These are phyloP conservation scores for Camellia granthamiana DNA, from an alignment of 148 eudicot species.

Conservation along the genomic window DNA sequence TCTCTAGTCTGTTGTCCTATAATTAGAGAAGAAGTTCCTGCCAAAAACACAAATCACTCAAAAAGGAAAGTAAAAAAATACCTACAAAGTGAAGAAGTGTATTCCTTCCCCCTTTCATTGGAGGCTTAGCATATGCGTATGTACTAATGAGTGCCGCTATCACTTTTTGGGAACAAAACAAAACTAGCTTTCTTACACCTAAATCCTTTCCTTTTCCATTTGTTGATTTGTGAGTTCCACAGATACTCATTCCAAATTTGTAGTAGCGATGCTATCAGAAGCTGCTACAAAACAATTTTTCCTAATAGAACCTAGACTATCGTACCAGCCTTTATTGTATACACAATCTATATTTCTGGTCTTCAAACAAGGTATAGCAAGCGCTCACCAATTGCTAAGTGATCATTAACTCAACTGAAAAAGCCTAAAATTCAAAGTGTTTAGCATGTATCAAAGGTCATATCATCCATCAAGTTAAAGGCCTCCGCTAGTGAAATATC, in stretches of 20 bases:
- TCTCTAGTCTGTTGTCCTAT: conserved; percentile 13
- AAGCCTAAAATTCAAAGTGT: neutral
- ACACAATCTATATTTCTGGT: neutral
- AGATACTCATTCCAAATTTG: neutral
- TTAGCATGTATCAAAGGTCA: neutral
- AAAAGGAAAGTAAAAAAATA: neutral
- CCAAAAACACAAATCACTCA: neutral
- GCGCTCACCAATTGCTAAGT: neutral
- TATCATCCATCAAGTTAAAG: too few species aligned
- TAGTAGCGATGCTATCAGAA: neutral
- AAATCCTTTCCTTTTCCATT: neutral
- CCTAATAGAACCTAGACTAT: neutral
- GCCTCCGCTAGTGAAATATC: neutral
- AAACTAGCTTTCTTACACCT: neutral
- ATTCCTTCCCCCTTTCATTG: neutral
- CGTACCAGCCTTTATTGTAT: neutral
- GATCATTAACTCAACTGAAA: neutral
- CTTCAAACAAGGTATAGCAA: neutral
- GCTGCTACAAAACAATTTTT: neutral
- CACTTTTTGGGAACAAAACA: neutral
- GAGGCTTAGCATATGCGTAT: neutral
- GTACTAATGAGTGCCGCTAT: neutral
- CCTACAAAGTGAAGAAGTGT: neutral
- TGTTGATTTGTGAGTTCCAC: conserved; percentile 3
- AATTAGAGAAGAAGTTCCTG: conserved; percentile 20